These are phyloP conservation scores for Medicago lupulina DNA, from an alignment of 306 rosid genomes.

Conservation along the genomic window DNA sequence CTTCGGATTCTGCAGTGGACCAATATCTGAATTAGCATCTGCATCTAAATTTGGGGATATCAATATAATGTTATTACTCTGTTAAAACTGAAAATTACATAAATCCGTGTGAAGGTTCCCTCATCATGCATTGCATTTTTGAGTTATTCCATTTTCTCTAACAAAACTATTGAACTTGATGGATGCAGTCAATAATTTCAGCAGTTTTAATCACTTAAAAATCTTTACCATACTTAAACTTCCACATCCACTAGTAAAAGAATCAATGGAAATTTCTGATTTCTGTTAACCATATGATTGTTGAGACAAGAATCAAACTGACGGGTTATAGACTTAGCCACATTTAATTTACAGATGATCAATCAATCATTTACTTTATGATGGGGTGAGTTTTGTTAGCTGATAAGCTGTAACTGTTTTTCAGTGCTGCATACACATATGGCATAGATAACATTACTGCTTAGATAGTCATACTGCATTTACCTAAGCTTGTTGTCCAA, in stretches of 20 bases:
- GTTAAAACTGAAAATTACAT: too few relatives aligned
- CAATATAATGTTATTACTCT: too few relatives aligned
- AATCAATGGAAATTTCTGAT: slow-evolving; percentile 8
- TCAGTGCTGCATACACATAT: neutral
- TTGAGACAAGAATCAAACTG: slow-evolving; percentile 12
- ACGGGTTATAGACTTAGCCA: neutral
- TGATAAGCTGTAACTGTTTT: neutral
- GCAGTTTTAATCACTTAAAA: neutral
- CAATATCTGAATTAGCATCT: too few relatives aligned
- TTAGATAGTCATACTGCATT: neutral
- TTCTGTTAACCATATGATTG: neutral
- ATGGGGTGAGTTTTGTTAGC: slow-evolving; percentile 6
- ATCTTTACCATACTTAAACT: slow-evolving; percentile 11
- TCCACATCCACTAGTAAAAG: neutral
- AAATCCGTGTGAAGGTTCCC: too few relatives aligned
- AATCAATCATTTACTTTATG: slow-evolving; percentile 4
- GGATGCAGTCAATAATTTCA: slow-evolving; percentile 7
- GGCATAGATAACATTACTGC: neutral
- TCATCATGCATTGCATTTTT: slow-evolving; percentile 24
- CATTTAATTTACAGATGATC: neutral
- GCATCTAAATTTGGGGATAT: too few relatives aligned
- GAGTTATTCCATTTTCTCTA: neutral
- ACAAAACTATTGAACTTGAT: neutral
- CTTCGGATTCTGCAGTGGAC: too few relatives aligned
- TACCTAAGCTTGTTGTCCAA: neutral